Base-by-base conservation (phyloP, 768 basidiomycete species). In the Russula olivacea region DNA sequence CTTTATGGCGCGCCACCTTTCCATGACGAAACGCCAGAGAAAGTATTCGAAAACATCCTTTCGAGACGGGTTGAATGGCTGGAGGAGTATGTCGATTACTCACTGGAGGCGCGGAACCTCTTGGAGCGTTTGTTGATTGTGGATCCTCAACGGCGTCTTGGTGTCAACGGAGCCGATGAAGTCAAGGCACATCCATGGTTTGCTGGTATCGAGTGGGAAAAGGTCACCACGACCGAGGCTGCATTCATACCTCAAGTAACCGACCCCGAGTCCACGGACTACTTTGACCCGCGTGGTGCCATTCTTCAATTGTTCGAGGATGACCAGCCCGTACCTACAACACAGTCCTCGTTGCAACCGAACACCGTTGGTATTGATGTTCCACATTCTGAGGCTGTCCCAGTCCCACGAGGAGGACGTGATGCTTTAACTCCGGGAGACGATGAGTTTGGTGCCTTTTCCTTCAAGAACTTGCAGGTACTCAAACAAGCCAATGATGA, bases 401-500 rank as follows among this genome's bases (percentile, higher is more conserved):
- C 62, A 66, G 59, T 67, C 55, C 60, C 56, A 61, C 28, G 60
- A 36, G 56, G 51, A 65, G 66, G 69, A 41, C 78, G 70, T 71
- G 6, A 76, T 75, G 19, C 71, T 76, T 7, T 59, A 30, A 82
- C 87, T 32, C 81, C 85, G 38, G 82, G 82, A 19, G 84, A 83
- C 66, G 93, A 96, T 69, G 95, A 98, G 70, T 99, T 98, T 75
- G 97, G 97, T 23, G 87, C 93, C 0, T 99, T 99, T 79, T 93
- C 89, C 75, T 99, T 94, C 83, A 98, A 98, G 80, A 99, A 99
- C 72, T 74, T 98, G 47, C 93, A 93, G 0, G 84, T 97, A 8
- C 77, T 98, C 74, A 99, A 98, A 76, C 94, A 98, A 75, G 94
- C 93, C 19, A 99, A 99, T 73, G 97, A 99, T 75, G 95, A 98